Percentiles rank a stretch among this genome's conserved stretches.
phyloP scores from a whole-genome alignment of 2,329 filamentous ascomycete genomes.

The Trichophyton mentagrophytes region DNA sequence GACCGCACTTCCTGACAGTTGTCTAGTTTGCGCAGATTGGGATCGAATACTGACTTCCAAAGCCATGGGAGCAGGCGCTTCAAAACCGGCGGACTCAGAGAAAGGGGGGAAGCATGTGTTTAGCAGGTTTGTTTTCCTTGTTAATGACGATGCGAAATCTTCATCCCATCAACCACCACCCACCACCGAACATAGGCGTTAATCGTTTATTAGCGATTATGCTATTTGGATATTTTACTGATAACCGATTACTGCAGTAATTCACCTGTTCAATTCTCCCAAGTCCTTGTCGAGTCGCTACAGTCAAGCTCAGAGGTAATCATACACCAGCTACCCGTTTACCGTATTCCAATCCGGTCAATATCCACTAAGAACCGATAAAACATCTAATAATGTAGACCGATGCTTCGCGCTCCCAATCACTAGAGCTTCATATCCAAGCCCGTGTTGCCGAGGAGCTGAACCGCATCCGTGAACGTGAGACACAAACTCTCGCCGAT shows the following conservation, averaged over 20 bases:
- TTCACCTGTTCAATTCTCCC: constrained; percentile 58
- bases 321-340: background rate
- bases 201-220: background rate
- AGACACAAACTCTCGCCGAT: constrained; percentile 54
- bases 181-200: background rate
- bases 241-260: constrained; percentile 36
- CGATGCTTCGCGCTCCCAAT: constrained; percentile 72
- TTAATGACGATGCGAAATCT: background rate
- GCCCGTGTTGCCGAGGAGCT: constrained; percentile 76
- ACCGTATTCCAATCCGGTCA: constrained; percentile 4
- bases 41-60: background rate
- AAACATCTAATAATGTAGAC: constrained; percentile 44
- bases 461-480: constrained; percentile 59
- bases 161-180: no score
- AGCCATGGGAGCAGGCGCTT: constrained; percentile 49
- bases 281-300: constrained; percentile 67
- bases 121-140: constrained; percentile 39
- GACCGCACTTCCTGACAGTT: background rate
- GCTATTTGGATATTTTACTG: background rate
- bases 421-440: constrained; percentile 78
- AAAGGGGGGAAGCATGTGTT: constrained; percentile 47
- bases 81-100: constrained; percentile 42
- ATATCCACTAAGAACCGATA: background rate
- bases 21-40: background rate
- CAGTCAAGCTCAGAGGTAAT: constrained; percentile 72